Evolutionary conservation across 345 rosid genomes (phyloP).

Genomic region (Turritis glabra): DNA sequence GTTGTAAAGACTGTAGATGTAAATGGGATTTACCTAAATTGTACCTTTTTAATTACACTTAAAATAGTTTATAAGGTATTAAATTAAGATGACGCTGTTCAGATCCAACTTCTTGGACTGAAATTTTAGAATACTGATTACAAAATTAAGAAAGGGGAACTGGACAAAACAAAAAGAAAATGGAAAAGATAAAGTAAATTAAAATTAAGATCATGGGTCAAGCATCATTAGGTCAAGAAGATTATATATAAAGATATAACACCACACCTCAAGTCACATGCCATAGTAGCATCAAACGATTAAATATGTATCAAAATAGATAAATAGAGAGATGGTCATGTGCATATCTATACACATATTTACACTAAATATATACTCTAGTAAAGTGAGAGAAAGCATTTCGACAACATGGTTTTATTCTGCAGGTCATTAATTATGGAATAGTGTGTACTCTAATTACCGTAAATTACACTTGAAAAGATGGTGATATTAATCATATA

Average conservation of each 20-base stretch:
- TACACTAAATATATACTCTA: constrained; percentile 7
- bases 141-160: constrained; percentile 6
- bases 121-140: not conserved
- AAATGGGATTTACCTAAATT: no score
- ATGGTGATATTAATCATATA: constrained; percentile 5
- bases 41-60: not conserved
- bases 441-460: constrained; percentile 35
- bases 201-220: constrained; percentile 38
- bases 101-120: constrained; percentile 14
- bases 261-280: constrained; percentile 45
- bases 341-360: constrained; percentile 12
- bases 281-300: constrained; percentile 26
- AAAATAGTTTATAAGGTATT: not conserved
- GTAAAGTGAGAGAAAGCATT: constrained; percentile 28
- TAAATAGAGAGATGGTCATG: constrained; percentile 7
- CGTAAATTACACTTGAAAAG: constrained; percentile 25
- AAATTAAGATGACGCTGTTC: not conserved
- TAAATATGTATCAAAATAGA: constrained; percentile 16
- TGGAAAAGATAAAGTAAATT: constrained; percentile 3
- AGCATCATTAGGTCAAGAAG: constrained; percentile 39
- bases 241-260: constrained; percentile 29
- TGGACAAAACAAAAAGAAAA: constrained; percentile 26
- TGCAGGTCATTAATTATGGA: constrained; percentile 26
- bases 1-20: not conserved
- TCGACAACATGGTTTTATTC: constrained; percentile 40